Base-by-base conservation (phyloP, 1,139 yeast genomes). In the Pneumocystis wakefieldiae region DNA sequence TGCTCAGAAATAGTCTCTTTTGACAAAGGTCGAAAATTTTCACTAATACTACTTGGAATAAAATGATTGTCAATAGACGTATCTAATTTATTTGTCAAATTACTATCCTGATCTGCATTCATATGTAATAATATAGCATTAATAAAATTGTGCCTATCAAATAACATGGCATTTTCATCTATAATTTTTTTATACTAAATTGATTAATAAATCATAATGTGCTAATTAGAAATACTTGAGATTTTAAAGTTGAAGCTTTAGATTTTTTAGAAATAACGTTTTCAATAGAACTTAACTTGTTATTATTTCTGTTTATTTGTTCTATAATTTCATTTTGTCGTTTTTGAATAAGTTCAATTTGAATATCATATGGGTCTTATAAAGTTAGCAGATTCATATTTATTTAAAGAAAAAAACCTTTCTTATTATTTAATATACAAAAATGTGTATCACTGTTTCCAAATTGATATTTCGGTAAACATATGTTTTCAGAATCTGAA, bases 361-460 rank as follows among this genome's bases (percentile, higher is more conserved):
- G 77, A 1, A 72, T 68, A 24, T 65, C 63, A 61, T 70, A 75
- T 0, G 76, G 75, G 36, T 70, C 57, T 62, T 61, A 29, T 36
- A 29, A 28, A 62, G 53, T 36, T 29, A 42, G 62, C 24, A 37
- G 12, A 57, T 24, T 29, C 4, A 37, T 29, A 19, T 39, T 37
- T 37, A 37, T 14, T 19, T 37, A 19, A 39, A 36, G 19, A 24
- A 39, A 19, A 4, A 37, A 19, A 57, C 59, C 59, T 57, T 57
- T 71, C 59, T 71, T 70, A 57, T 68, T 65, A 1, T 86, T 87
- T 68, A 89, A 77, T 58, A 81, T 73, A 73, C 97, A 91, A 24
- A 77, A 74, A 70, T 90, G 96, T 24, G 86, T 79, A 0, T 76
- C 74, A 69, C 86, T 90, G 48, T 76, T 73, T 3, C 94, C 92